Evolutionary conservation across 2,329 filamentous ascomycete species (phyloP), one percentile per base, ranked within the genome.

Genomic region (Tolypocladium paradoxum): DNA sequence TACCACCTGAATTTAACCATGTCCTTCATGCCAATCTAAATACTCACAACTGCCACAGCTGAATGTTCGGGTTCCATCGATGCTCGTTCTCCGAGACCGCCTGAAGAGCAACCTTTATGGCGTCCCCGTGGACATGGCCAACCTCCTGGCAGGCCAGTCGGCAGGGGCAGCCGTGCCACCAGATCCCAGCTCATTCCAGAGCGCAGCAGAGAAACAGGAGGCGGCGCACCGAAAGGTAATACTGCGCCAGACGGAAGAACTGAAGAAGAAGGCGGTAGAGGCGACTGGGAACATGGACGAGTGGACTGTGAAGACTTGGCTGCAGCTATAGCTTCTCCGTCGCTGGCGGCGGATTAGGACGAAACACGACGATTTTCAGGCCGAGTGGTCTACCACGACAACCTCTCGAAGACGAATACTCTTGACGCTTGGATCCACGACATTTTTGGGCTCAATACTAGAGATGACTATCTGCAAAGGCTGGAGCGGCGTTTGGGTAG

Each of bases 41-140:
- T 45, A 11, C 40, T 45, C 24, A 45, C 16, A 45, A 18, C 1
- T 18, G 6, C 12, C 14, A 18, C 50, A 82, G 78, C 71, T 82
- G 53, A 73, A 79, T 61, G 64, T 83, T 50, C 77, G 80, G 24
- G 70, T 82, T 27, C 81, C 81, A 3, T 82, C 78, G 1, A 83
- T 83, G 79, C 70, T 82, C 55, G 81, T 84, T 62, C 73, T 71
- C 27, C 68, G 75, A 34, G 78, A 82, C 60, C 56, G 54, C 6
- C 27, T 58, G 36, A 54, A 53, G 37, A 54, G 48, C 43, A 53
- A 50, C 27, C 51, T 51, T 1, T 51, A 53, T 18, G 50, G 35
- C 14, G 27, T 50, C 6, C 46, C 54, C 16, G 45, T 20, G 9
- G 40, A 48, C 36, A 35, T 51, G 33, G 49, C 49, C 11, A 38